These are phyloP conservation scores for Penicillium robsamsonii DNA, from an alignment of 495 filamentous ascomycete species.

Conservation along the genomic window DNA sequence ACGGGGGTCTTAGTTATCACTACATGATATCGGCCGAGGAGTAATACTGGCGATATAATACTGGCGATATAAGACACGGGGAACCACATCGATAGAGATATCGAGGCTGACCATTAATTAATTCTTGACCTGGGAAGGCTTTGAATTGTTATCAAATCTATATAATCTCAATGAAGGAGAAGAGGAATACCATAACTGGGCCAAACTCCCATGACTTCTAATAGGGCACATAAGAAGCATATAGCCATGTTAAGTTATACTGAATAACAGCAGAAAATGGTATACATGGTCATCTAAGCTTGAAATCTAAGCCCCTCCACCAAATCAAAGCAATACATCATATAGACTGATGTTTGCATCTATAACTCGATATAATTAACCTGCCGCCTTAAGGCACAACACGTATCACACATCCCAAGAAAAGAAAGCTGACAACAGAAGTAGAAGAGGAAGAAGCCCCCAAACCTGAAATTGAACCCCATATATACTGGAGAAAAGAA, in stretches of 20 bases:
- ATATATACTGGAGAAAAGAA: constrained; percentile 34
- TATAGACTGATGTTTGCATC: not conserved
- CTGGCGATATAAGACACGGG: not conserved
- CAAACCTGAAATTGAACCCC: constrained; percentile 25
- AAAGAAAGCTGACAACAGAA: constrained; percentile 10
- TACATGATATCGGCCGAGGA: not conserved
- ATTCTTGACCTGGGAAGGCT: not conserved
- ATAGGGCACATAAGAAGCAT: not conserved
- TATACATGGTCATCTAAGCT: not conserved
- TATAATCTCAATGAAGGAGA: not conserved
- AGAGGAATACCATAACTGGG: not conserved
- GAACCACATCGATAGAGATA: not conserved
- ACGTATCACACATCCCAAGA: constrained; percentile 11
- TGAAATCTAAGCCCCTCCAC: not conserved
- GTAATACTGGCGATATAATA: not conserved
- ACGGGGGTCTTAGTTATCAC: not conserved
- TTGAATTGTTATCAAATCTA: not conserved
- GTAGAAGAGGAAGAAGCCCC: constrained; percentile 12
- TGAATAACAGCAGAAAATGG: not conserved
- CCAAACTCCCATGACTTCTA: not conserved
- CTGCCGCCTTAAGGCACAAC: not conserved
- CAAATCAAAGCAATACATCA: not conserved
- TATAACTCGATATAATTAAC: not conserved
- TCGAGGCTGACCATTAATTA: not conserved
- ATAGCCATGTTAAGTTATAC: not conserved